Base-by-base conservation (phyloP, 257 asterid genomes). In the Ballota nigra region DNA sequence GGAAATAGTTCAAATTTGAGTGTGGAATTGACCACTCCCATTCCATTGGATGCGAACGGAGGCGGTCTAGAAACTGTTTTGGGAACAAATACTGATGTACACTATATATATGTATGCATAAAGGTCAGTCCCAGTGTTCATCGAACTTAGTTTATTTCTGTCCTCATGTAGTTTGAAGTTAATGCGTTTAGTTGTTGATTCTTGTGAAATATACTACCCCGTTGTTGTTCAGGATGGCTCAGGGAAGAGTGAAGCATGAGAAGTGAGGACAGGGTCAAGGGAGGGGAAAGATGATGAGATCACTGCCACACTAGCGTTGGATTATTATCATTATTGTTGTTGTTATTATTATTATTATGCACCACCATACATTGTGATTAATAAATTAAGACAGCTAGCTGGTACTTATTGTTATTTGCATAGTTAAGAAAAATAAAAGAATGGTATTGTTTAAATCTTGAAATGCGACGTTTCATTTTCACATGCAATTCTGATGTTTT, bases 31-130 rank as follows among this genome's bases (percentile, higher is more conserved):
- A 85, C 85, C 2, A 63, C 82, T 31, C 85, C 96, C 3, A 73
- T 90, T 77, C 86, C 83, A 8, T 64, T 84, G 63, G 87, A 83
- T 45, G 74, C 61, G 19, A 76, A 86, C 49, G 88, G 78, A 62
- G 83, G 74, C 51, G 75, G 78, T 49, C 40, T 66, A 15, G 87
- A 73, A 78, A 70, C 78, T 18, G 79, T 11, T 9, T 74, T 75
- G 16, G 91, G 89, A 60, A 75, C 80, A 80, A 82, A 82, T 56
- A 49, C 86, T 15, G 88, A 82, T 61, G 89, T 90, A 22, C 95
- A 88, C 65, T 90, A 84, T 56, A 86, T 90, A 38, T 88, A 90
- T 71, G 91, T 82, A 16, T 90, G 96, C 67, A 67, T 79, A 13
- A 90, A 90, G 95, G 96, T 87, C 28, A 57, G 89, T 73, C 67